phyloP scores from a whole-genome alignment of 2,329 filamentous ascomycete genomes.

The Colletotrichum limetticola region DNA sequence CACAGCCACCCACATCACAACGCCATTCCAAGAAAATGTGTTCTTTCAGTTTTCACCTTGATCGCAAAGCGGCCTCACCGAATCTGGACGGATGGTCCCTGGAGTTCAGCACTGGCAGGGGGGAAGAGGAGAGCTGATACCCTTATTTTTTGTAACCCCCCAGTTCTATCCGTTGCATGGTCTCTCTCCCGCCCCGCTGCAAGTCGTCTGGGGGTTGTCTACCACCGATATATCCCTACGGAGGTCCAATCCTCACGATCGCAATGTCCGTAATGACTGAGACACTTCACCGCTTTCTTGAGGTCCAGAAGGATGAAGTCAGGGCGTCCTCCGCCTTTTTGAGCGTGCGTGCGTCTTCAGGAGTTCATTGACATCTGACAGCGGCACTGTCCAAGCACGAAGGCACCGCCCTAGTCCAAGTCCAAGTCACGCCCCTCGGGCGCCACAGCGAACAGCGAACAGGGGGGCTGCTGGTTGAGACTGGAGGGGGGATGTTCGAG shows the following conservation, averaged over 20 bases:
- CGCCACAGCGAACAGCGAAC: constrained; percentile 20
- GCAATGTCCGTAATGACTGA: background rate
- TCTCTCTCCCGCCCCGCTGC: background rate
- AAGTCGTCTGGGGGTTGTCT: background rate
- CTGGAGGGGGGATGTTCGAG: background rate
- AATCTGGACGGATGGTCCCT: constrained; percentile 26
- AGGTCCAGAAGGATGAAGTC: background rate
- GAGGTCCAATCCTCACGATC: background rate
- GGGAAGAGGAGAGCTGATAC: background rate
- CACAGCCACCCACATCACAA: constrained; percentile 12
- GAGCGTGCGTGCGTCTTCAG: background rate
- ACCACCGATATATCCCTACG: background rate
- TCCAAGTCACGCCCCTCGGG: constrained; percentile 17
- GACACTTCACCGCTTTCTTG: constrained; percentile 23
- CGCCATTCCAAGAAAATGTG: constrained; percentile 9
- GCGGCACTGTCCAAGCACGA: constrained; percentile 20
- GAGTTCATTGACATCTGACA: constrained; percentile 30
- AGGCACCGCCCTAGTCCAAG: constrained; percentile 10
- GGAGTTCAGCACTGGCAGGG: background rate
- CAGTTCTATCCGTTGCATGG: background rate
- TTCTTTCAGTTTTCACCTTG: background rate
- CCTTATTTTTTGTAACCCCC: background rate
- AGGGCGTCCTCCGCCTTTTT: background rate
- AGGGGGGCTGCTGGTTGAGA: background rate
- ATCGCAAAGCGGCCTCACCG: constrained; percentile 6